Conservation (phyloP, 345 rosid genomes). For the Pistacia integerrima region DNA sequence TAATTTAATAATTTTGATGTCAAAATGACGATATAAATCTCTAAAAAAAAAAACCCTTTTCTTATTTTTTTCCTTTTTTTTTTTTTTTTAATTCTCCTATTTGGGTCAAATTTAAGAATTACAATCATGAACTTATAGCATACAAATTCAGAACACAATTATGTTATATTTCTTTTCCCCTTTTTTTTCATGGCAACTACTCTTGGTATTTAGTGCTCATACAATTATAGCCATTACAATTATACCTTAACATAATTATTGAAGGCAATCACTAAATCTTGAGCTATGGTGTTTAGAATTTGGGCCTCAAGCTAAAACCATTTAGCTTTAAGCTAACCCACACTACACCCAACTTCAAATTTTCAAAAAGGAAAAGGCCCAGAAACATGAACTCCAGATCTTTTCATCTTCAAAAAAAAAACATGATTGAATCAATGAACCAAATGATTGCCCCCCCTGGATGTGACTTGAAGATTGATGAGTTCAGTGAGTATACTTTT, state of each 20-base stretch:
- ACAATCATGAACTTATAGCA: constrained; percentile 8
- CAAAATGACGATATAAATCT: background rate
- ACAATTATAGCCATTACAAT: background rate
- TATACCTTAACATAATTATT: background rate
- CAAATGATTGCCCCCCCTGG: constrained; percentile 8
- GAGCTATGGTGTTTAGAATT: background rate
- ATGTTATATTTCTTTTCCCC: background rate
- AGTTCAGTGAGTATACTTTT: background rate
- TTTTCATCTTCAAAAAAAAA: background rate
- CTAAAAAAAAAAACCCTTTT: background rate
- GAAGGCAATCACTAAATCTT: too few relatives aligned
- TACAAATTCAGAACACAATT: constrained; percentile 12
- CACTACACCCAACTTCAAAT: background rate
- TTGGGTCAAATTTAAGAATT: background rate
- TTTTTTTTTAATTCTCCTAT: background rate
- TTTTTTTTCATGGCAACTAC: background rate
- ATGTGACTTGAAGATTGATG: constrained; percentile 7
- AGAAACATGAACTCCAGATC: background rate
- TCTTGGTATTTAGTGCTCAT: background rate
- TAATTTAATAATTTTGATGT: background rate
- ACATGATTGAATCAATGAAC: background rate
- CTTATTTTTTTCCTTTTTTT: background rate
- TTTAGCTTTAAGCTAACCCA: too few relatives aligned
- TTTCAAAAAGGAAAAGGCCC: background rate
- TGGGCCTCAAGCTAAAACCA: background rate